A percentile compares a stretch with the other conserved stretches of the same genome.
phyloP scores from a whole-genome alignment of 2,329 filamentous ascomycete genomes.

The Aureobasidium musti region DNA sequence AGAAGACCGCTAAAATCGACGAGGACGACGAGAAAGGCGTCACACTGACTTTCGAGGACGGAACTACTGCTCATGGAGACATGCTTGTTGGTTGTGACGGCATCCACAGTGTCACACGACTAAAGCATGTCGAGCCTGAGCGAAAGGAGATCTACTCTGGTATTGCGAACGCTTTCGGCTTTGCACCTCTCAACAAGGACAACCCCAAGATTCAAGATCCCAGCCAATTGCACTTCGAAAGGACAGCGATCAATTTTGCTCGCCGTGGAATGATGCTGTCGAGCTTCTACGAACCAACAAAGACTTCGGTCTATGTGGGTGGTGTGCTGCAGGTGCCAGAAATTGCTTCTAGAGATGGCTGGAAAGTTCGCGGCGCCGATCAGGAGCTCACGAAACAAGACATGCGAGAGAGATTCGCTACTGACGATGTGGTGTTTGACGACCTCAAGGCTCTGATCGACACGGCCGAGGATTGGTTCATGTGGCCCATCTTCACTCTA shows the following conservation, averaged over 20 bases:
- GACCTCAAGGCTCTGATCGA: constrained; percentile 46
- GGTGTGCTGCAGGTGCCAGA: constrained; percentile 50
- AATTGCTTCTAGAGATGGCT: constrained; percentile 48
- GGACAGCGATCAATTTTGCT: constrained; percentile 50
- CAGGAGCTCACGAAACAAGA: constrained; percentile 47
- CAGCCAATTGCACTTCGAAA: constrained; percentile 43
- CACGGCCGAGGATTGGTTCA: constrained; percentile 47
- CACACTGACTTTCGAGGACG: constrained; percentile 43
- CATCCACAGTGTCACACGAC: constrained; percentile 46
- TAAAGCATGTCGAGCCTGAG: constrained; percentile 50
- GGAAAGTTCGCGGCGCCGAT: constrained; percentile 49
- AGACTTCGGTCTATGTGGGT: constrained; percentile 48
- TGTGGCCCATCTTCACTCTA: constrained; percentile 52
- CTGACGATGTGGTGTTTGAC: constrained; percentile 44
- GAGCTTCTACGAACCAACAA: constrained; percentile 43
- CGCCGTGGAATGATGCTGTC: constrained; percentile 50
- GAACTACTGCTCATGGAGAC: constrained; percentile 39
- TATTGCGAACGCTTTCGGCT: constrained; percentile 52
- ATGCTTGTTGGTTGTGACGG: constrained; percentile 44
- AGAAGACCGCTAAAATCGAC: constrained; percentile 46
- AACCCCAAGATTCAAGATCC: constrained; percentile 16
- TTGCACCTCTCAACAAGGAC: constrained; percentile 42
- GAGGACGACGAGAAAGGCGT: constrained; percentile 41
- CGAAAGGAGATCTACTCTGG: constrained; percentile 48
- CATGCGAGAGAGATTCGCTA: constrained; percentile 46